phyloP scores from a whole-genome alignment of 2,329 filamentous ascomycete species.

The Stemphylium vesicarium region DNA sequence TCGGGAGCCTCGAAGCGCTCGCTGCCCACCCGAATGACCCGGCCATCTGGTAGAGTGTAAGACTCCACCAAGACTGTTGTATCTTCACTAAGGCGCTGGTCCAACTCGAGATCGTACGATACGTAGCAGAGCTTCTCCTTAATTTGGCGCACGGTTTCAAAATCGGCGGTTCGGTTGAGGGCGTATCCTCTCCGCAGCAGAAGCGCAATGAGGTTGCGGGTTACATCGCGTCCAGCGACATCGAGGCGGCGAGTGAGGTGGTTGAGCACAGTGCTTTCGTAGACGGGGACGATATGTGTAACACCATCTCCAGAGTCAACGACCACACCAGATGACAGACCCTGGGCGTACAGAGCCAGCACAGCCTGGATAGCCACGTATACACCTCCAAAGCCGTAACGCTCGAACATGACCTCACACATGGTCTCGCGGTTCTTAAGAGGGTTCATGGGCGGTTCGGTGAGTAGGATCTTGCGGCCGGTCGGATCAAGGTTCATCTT shows the following conservation, averaged over 20 bases:
- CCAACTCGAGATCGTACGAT: conserved; percentile 94
- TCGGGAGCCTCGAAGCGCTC: conserved; percentile 98
- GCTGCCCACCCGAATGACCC: conserved; percentile 93
- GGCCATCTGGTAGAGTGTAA: conserved; percentile 95
- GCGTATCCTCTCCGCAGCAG: conserved; percentile 93
- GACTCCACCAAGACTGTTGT: conserved; percentile 97
- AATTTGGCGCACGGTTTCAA: conserved; percentile 97
- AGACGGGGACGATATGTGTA: conserved; percentile 97
- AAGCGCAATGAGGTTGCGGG: conserved; percentile 95
- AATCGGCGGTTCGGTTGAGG: conserved; percentile 96
- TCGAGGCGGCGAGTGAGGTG: conserved; percentile 93
- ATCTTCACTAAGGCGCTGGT: conserved; percentile 95
- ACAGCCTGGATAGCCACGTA: conserved; percentile 99
- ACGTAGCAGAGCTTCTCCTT: conserved; percentile 99
- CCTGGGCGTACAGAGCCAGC: conserved; percentile 93
- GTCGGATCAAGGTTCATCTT: conserved; percentile 92
- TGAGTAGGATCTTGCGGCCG: conserved; percentile 95
- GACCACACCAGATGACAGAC: conserved; percentile 83
- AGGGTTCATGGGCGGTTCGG: conserved; percentile 97
- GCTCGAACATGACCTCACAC: conserved; percentile 99
- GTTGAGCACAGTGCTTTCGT: conserved; percentile 97
- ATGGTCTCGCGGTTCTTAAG: conserved; percentile 96
- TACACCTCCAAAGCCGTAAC: conserved; percentile 93
- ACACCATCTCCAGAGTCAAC: conserved; percentile 98
- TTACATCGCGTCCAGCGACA: conserved; percentile 95